A percentile compares a stretch with the other conserved stretches of the same genome.
Conservation (phyloP, 1,139 yeast species). For the Pichia sp. region DNA sequence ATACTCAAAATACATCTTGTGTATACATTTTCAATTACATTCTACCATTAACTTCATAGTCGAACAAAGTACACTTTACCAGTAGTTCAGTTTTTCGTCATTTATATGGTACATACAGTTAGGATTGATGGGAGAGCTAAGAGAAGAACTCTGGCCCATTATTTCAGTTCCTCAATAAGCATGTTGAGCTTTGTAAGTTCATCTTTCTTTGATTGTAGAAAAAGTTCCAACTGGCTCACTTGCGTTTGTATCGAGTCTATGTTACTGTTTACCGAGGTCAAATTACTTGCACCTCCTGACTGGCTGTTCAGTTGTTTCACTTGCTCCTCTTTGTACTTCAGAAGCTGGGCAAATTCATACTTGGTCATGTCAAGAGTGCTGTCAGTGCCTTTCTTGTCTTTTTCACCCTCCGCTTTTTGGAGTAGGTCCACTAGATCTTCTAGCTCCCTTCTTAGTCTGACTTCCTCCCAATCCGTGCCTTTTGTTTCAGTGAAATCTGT, state of each 20-base stretch:
- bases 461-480: constrained; percentile 91
- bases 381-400: constrained; percentile 36
- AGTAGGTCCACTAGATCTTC: constrained; percentile 64
- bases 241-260: constrained; percentile 60
- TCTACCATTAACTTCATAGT: too few species aligned
- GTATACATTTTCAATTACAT: too few species aligned
- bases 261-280: constrained; percentile 45
- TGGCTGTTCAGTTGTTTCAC: constrained; percentile 25
- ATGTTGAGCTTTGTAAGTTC: constrained; percentile 43
- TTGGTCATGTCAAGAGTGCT: constrained; percentile 37
- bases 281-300: constrained; percentile 23
- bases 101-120: too few species aligned
- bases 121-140: neutral
- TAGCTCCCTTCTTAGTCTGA: constrained; percentile 71
- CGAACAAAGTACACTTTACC: too few species aligned
- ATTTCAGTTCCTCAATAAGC: constrained; percentile 31
- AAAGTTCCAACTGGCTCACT: constrained; percentile 53
- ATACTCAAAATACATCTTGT: neutral
- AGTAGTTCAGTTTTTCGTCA: too few species aligned
- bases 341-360: constrained; percentile 76
- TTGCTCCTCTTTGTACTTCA: constrained; percentile 62
- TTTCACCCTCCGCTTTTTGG: constrained; percentile 50
- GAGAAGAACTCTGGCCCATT: neutral
- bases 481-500: constrained; percentile 36
- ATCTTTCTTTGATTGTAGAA: constrained; percentile 40